phyloP scores from a whole-genome alignment of 2,329 filamentous ascomycete species.

The Monosporascus sp. region DNA sequence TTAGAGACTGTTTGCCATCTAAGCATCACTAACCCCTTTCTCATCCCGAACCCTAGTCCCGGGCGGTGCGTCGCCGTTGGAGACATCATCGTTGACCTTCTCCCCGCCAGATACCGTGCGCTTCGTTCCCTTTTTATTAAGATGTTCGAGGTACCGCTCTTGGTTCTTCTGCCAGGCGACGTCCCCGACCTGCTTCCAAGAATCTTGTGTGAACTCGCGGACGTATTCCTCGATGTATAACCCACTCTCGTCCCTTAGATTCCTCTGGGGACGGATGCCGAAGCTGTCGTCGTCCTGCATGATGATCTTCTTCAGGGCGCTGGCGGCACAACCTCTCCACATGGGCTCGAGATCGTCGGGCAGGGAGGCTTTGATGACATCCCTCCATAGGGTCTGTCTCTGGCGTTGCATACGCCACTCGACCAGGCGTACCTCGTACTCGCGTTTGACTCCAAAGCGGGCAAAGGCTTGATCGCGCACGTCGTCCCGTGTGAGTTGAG shows the following conservation, averaged over 20 bases:
- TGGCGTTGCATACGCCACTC: slow-evolving; percentile 38
- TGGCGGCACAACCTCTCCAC: slow-evolving; percentile 31
- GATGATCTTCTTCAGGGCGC: slow-evolving; percentile 45
- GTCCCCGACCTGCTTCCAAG: slow-evolving; percentile 34
- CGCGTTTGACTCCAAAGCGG: slow-evolving; percentile 39
- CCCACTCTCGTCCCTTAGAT: slow-evolving; percentile 32
- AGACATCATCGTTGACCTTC: not conserved
- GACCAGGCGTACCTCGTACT: slow-evolving; percentile 38
- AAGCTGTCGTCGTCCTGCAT: slow-evolving; percentile 38
- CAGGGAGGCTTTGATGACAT: slow-evolving; percentile 37
- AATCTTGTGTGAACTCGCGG: slow-evolving; percentile 33
- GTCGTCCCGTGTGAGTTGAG: slow-evolving; percentile 31
- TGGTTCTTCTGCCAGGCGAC: slow-evolving; percentile 26
- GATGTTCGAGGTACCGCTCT: slow-evolving; percentile 6
- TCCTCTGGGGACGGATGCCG: slow-evolving; percentile 22
- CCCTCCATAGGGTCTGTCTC: slow-evolving; percentile 37
- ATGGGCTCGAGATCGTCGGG: slow-evolving; percentile 21
- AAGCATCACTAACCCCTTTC: too few species aligned
- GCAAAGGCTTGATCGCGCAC: slow-evolving; percentile 50
- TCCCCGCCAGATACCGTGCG: slow-evolving; percentile 5
- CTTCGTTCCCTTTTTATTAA: slow-evolving; percentile 2
- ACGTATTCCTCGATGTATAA: slow-evolving; percentile 40
- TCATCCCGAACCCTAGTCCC: too few species aligned
- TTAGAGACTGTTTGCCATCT: too few species aligned
- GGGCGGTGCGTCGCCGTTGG: too few species aligned